Percentiles rank a stretch among this genome's conserved stretches.
Evolutionary conservation across 257 asterid genomes (phyloP).

Genomic region (Plectranthus barbatus): DNA sequence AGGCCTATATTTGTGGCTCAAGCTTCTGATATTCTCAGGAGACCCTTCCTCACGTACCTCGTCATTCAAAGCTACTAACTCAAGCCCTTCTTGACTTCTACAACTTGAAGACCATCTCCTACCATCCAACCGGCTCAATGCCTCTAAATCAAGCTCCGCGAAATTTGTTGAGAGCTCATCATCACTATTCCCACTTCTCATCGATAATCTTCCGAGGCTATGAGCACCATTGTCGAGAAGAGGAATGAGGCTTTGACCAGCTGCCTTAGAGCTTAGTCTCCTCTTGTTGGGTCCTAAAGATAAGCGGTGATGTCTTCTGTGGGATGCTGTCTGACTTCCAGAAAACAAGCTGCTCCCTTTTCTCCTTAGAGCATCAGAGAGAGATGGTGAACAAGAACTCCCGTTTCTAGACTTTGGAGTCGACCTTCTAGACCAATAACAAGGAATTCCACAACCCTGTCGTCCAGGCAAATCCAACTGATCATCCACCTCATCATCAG

Average conservation of each 20-base stretch:
- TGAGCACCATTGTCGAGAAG: constrained; percentile 41
- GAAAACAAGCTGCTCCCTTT: constrained; percentile 71
- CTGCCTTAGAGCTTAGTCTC: constrained; percentile 40
- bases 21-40: constrained; percentile 58
- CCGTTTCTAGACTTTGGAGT: constrained; percentile 81
- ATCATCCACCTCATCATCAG: constrained; percentile 78
- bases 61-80: constrained; percentile 19
- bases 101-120: constrained; percentile 13
- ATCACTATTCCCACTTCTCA: constrained; percentile 15
- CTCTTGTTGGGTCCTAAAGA: constrained; percentile 51
- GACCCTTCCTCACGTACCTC: constrained; percentile 49
- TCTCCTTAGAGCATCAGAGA: constrained; percentile 83
- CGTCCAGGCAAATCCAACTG: constrained; percentile 70
- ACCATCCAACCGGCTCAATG: constrained; percentile 13
- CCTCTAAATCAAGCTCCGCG: constrained; percentile 1
- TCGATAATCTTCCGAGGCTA: constrained; percentile 1
- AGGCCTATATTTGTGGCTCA: constrained; percentile 83
- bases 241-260: constrained; percentile 55
- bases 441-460: constrained; percentile 92
- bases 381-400: constrained; percentile 77
- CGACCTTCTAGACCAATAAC: constrained; percentile 92
- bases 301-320: constrained; percentile 43
- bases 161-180: constrained; percentile 6
- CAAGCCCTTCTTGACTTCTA: constrained; percentile 10
- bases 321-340: constrained; percentile 47